These are phyloP conservation scores for Moesziomyces antarcticus DNA, from an alignment of 1,284 basidiomycete species.

Conservation along the genomic window DNA sequence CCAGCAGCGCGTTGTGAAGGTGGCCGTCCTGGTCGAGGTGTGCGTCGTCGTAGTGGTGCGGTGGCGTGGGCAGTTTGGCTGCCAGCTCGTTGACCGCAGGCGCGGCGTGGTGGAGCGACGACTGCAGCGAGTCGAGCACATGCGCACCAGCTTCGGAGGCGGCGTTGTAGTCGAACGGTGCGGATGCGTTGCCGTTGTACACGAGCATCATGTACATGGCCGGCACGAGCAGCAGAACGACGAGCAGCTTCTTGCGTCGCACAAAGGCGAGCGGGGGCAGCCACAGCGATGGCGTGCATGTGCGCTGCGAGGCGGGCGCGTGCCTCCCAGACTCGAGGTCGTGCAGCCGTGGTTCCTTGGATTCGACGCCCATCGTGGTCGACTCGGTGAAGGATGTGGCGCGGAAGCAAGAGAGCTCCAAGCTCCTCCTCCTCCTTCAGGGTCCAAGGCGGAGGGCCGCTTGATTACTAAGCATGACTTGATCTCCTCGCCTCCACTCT, in stretches of 20 bases:
- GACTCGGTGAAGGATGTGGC: background rate
- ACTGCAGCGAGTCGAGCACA: constrained; percentile 29
- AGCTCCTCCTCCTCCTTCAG: too few relatives aligned
- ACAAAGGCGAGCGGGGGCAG: constrained; percentile 34
- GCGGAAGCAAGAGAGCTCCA: background rate
- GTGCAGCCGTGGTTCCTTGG: constrained; percentile 16
- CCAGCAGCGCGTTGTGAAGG: constrained; percentile 34
- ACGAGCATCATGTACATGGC: constrained; percentile 21
- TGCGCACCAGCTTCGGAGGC: constrained; percentile 10
- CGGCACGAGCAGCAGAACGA: constrained; percentile 17
- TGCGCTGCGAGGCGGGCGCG: constrained; percentile 5
- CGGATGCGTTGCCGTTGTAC: constrained; percentile 18
- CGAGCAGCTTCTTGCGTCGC: constrained; percentile 31
- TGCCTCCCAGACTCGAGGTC: constrained; percentile 28
- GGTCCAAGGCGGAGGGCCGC: too few relatives aligned
- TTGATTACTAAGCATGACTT: too few relatives aligned
- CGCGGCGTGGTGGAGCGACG: constrained; percentile 22
- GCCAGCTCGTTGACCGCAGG: constrained; percentile 32
- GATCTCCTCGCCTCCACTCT: too few relatives aligned
- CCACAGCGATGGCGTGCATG: constrained; percentile 14
- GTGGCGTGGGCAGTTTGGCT: constrained; percentile 15
- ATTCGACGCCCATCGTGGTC: constrained; percentile 17
- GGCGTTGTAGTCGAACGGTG: constrained; percentile 4
- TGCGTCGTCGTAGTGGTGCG: constrained; percentile 18
- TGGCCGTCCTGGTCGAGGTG: constrained; percentile 27